Evolutionary conservation across 306 rosid species (phyloP), one percentile per base, ranked within the genome.

Genomic region (Arachis hypogaea): DNA sequence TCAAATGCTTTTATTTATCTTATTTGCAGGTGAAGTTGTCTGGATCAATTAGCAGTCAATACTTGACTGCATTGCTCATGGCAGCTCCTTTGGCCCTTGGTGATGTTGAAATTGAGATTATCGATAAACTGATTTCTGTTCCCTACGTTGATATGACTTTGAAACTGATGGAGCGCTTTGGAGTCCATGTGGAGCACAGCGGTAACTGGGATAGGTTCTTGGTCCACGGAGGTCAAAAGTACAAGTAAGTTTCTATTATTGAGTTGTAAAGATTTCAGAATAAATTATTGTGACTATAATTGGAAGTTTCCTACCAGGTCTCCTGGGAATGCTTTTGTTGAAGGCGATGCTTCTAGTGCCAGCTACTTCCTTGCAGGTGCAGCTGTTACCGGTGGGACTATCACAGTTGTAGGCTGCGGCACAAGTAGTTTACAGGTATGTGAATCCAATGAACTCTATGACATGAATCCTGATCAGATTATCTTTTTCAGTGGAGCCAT

Each of bases 351-450:
- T 77, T 95, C 98, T 12, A 95, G 99, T 84, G 97, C 99, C 73
- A 95, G 99, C 82, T 95, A 95, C 92, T 95, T 95, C 83, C 93
- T 95, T 18, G 99, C 98, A 7, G 98, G 99, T 82, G 99, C 99
- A 51, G 99, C 99, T 5, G 87, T 95, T 68, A 95, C 99, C 7
- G 99, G 98, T 56, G 99, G 99, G 75, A 95, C 99, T 47, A 87
- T 92, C 83, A 92, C 98, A 6, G 98, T 95, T 82, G 83, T 84
- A 68, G 99, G 99, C 65, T 95, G 99, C 67, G 99, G 99, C 38
- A 92, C 98, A 67, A 90, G 92, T 86, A 95, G 99, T 85, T 90
- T 92, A 84, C 99, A 95, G 98, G 99, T 95, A 85, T 50, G 73
- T 69, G 8, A 43, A 43, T 43, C 46, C 8, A 43, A 46, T 46